These are phyloP conservation scores for Leccinum broughii DNA, from an alignment of 768 basidiomycete genomes.

Conservation along the genomic window DNA sequence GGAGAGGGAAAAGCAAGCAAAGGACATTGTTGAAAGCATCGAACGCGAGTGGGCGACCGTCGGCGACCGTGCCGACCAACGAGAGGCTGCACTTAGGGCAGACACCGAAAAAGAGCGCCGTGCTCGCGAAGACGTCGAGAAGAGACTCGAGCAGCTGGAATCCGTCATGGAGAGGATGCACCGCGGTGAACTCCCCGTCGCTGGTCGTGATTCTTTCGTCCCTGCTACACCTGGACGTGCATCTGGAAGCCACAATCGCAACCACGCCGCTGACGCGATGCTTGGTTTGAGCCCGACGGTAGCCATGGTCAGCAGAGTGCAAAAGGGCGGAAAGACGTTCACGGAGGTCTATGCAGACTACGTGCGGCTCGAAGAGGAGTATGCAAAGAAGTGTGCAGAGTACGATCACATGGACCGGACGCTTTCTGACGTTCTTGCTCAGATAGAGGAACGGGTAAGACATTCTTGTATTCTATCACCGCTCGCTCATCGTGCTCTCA, in stretches of 20 bases:
- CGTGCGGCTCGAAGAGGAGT: constrained; percentile 81
- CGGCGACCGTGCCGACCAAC: constrained; percentile 64
- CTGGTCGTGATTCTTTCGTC: constrained; percentile 41
- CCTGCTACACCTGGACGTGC: constrained; percentile 45
- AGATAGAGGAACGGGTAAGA: constrained; percentile 85
- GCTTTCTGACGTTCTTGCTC: constrained; percentile 74
- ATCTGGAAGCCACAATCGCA: constrained; percentile 42
- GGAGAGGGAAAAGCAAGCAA: constrained; percentile 81
- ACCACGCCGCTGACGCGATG: constrained; percentile 53
- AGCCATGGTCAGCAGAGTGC: constrained; percentile 77
- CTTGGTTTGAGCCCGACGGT: constrained; percentile 85
- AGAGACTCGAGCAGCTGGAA: constrained; percentile 69
- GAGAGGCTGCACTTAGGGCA: constrained; percentile 65
- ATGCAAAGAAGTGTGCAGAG: constrained; percentile 74
- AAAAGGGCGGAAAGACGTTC: constrained; percentile 84
- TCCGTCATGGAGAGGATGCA: constrained; percentile 70
- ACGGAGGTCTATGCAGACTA: constrained; percentile 94
- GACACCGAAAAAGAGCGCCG: constrained; percentile 72
- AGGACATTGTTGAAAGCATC: constrained; percentile 76
- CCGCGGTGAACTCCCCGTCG: constrained; percentile 67
- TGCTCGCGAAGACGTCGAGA: constrained; percentile 70
- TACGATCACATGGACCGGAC: constrained; percentile 84
- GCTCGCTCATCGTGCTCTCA: constrained; percentile 31
- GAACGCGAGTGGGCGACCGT: constrained; percentile 82
- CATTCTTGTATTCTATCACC: background rate